Evolutionary conservation across 2,329 filamentous ascomycete species (phyloP).

Genomic region (Arthrobotrys sphaeroides): DNA sequence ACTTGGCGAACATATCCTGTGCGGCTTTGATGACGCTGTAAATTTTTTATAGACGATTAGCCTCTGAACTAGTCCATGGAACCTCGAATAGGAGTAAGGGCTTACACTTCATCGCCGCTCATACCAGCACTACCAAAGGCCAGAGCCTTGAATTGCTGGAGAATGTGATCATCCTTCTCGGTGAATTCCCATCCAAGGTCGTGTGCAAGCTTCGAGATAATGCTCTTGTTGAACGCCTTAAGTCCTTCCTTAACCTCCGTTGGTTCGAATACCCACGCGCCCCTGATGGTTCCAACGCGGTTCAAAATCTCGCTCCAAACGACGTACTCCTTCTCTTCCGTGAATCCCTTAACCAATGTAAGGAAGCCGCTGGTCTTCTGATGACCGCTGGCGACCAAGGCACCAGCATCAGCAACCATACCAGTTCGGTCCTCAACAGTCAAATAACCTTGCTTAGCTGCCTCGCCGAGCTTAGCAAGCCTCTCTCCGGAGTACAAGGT

Average conservation of each 20-base stretch:
- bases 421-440: conserved; percentile 90
- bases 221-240: conserved; percentile 81
- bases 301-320: conserved; percentile 93
- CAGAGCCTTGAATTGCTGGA: conserved; percentile 93
- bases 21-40: conserved; percentile 75
- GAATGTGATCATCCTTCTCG: conserved; percentile 83
- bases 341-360: conserved; percentile 84
- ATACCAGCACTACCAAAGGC: conserved; percentile 86
- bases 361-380: conserved; percentile 91
- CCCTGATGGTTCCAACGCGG: conserved; percentile 79
- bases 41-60: conserved; percentile 3
- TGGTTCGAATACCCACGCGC: conserved; percentile 89
- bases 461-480: conserved; percentile 84
- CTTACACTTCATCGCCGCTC: conserved; percentile 74
- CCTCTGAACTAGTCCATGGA: too few relatives aligned
- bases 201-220: conserved; percentile 82
- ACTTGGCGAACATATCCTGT: conserved; percentile 89
- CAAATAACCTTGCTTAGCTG: conserved; percentile 81
- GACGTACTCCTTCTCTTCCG: conserved; percentile 83
- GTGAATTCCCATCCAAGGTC: conserved; percentile 88
- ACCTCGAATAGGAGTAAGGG: background rate
- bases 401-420: conserved; percentile 92
- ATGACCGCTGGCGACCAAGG: conserved; percentile 87
- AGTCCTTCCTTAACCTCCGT: conserved; percentile 76
- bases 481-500: conserved; percentile 86